Evolutionary conservation across 805 yeast genomes (phyloP).

Genomic region (Suhomyces kilbournensis): DNA sequence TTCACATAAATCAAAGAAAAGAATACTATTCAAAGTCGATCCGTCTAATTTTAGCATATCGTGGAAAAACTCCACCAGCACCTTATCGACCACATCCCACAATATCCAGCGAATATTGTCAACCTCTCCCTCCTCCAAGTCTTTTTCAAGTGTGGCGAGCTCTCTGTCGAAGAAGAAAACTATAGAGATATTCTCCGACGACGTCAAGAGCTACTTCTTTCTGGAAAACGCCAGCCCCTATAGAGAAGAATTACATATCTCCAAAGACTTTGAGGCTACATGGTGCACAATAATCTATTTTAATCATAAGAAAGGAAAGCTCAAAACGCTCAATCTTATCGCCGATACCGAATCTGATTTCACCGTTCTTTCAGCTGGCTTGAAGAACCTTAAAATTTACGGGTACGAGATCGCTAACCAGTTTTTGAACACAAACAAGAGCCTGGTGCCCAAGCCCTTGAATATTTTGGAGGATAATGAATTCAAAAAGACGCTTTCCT

Average conservation of each 20-base stretch:
- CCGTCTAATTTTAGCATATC: conserved; percentile 49
- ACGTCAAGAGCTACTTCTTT: conserved; percentile 57
- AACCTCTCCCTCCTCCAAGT: conserved; percentile 8
- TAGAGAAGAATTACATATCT: conserved; percentile 77
- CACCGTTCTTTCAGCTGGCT: conserved; percentile 50
- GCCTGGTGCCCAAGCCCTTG: neutral
- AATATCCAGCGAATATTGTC: conserved; percentile 16
- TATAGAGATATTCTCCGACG: conserved; percentile 49
- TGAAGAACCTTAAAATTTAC: conserved; percentile 61
- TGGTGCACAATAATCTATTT: conserved; percentile 85
- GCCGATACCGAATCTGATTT: conserved; percentile 63
- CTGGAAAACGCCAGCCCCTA: conserved; percentile 78
- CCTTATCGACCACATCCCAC: conserved; percentile 25
- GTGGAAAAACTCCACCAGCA: conserved; percentile 41
- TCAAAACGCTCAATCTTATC: conserved; percentile 77
- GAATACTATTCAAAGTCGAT: conserved; percentile 56
- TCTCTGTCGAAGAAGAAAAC: conserved; percentile 9
- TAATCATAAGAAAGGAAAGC: conserved; percentile 54
- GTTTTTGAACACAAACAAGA: conserved; percentile 31
- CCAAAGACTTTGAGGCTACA: conserved; percentile 56
- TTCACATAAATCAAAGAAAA: conserved; percentile 66
- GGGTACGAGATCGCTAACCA: conserved; percentile 54
- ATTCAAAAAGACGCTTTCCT: conserved; percentile 40
- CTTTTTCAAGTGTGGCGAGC: neutral
- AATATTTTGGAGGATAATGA: conserved; percentile 30